Percentiles rank a stretch among this genome's conserved stretches.
Conservation (phyloP, 2,329 filamentous ascomycete genomes). For the Alternaria gaisen region DNA sequence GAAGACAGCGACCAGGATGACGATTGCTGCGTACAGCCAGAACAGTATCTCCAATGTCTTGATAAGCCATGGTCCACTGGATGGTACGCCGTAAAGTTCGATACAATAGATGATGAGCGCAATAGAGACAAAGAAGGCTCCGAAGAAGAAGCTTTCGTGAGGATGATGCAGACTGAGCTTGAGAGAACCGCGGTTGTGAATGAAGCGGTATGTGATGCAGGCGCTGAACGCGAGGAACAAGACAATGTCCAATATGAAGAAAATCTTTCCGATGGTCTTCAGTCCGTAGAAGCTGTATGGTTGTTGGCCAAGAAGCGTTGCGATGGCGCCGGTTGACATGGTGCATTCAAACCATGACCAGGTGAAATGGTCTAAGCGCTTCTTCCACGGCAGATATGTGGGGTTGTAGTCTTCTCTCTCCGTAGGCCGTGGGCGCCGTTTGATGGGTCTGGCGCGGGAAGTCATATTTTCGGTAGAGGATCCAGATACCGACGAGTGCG, state of each 20-base stretch:
- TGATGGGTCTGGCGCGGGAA: slow-evolving; percentile 10
- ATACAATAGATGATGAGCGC: slow-evolving; percentile 49
- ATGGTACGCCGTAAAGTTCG: slow-evolving; percentile 70
- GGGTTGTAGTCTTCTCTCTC: slow-evolving; percentile 19
- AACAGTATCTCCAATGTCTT: slow-evolving; percentile 70
- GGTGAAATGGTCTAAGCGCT: slow-evolving; percentile 36
- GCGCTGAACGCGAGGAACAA: slow-evolving; percentile 67
- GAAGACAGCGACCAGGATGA: slow-evolving; percentile 71
- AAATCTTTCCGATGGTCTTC: slow-evolving; percentile 67
- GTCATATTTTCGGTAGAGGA: slow-evolving; percentile 13
- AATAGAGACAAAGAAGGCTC: slow-evolving; percentile 73
- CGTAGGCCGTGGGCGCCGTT: slow-evolving; percentile 12
- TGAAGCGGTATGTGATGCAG: slow-evolving; percentile 68
- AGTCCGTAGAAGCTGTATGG: slow-evolving; percentile 69
- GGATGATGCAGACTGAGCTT: slow-evolving; percentile 67
- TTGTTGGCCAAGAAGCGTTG: slow-evolving; percentile 66
- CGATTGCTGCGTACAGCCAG: slow-evolving; percentile 71
- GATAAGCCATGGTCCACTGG: slow-evolving; percentile 63
- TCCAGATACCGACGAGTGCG: not conserved
- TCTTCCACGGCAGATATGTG: slow-evolving; percentile 23
- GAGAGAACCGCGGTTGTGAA: slow-evolving; percentile 60
- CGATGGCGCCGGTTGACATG: slow-evolving; percentile 79
- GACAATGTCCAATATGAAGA: slow-evolving; percentile 73
- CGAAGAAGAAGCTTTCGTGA: slow-evolving; percentile 75
- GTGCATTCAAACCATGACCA: slow-evolving; percentile 76